phyloP scores from a whole-genome alignment of 768 basidiomycete genomes.

The Termitomyces sp. region DNA sequence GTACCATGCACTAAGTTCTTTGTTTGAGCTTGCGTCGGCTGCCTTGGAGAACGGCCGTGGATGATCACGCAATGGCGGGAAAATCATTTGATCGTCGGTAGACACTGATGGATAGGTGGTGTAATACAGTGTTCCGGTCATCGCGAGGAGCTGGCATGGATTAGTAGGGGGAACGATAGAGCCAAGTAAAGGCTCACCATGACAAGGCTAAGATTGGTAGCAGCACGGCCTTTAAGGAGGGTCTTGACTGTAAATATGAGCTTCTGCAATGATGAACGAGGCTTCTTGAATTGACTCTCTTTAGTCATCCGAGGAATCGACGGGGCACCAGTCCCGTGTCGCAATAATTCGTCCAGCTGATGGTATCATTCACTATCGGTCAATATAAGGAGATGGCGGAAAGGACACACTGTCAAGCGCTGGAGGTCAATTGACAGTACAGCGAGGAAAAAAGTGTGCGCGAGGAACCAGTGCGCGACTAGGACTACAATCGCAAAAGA shows the following conservation, averaged over 20 bases:
- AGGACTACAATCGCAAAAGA: conserved; percentile 91
- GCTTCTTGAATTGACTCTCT: conserved; percentile 30
- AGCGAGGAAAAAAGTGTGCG: conserved; percentile 93
- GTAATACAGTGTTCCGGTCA: conserved; percentile 70
- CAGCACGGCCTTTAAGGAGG: conserved; percentile 60
- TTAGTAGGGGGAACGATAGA: conserved; percentile 6
- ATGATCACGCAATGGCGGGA: conserved; percentile 27
- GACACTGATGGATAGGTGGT: conserved; percentile 53
- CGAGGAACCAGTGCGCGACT: conserved; percentile 95
- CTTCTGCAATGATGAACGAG: conserved; percentile 40
- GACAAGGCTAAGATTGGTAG: conserved; percentile 76
- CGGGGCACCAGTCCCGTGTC: conserved; percentile 57
- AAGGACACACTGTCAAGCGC: conserved; percentile 65
- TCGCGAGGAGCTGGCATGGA: conserved; percentile 59
- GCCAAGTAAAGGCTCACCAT: conserved; percentile 41
- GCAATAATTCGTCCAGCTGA: conserved; percentile 81
- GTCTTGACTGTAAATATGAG: conserved; percentile 35
- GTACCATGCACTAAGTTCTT: conserved; percentile 49
- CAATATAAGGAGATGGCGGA: not conserved
- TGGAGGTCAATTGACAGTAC: conserved; percentile 96
- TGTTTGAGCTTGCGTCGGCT: conserved; percentile 10
- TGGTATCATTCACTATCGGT: conserved; percentile 9
- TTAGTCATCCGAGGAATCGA: conserved; percentile 24
- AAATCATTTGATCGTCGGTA: conserved; percentile 20
- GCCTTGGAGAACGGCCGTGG: conserved; percentile 26